Percentiles rank a stretch among this genome's conserved stretches.
These are phyloP conservation scores for Diplotaxis tenuifolia DNA, from an alignment of 345 rosid genomes.

Conservation along the genomic window DNA sequence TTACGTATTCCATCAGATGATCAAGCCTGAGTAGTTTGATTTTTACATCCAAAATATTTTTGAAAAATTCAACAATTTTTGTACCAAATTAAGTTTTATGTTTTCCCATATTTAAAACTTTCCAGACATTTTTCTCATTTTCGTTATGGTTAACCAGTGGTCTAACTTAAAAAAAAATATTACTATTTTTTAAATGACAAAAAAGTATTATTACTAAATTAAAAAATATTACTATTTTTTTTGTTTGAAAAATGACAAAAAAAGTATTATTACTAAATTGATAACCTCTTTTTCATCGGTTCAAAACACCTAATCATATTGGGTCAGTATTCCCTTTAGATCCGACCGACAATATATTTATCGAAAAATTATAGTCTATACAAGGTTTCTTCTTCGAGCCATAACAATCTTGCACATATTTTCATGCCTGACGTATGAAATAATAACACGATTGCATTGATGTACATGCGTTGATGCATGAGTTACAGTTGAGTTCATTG, in stretches of 20 bases:
- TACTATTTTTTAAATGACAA: too few relatives aligned
- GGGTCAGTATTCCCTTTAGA: conserved; percentile 6
- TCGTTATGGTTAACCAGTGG: background rate
- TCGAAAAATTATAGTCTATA: conserved; percentile 10
- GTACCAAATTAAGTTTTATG: background rate
- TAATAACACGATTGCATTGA: background rate
- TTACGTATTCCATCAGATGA: too few relatives aligned
- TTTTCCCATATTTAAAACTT: background rate
- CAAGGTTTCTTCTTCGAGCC: conserved; percentile 30
- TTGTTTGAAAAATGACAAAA: too few relatives aligned
- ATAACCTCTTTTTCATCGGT: conserved; percentile 6
- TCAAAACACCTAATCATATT: conserved; percentile 14
- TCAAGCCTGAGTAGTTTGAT: too few relatives aligned
- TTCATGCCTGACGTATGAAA: conserved; percentile 17
- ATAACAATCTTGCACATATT: conserved; percentile 24
- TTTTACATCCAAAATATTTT: too few relatives aligned
- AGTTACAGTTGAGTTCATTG: background rate
- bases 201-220: too few relatives aligned
- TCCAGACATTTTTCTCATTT: background rate
- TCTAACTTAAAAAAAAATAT: background rate
- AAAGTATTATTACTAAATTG: too few relatives aligned
- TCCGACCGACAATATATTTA: conserved; percentile 22
- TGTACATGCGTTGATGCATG: too few relatives aligned
- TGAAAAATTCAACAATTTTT: background rate
- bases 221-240: too few relatives aligned